Conservation (phyloP, 2,329 filamentous ascomycete species). For the Pyrenochaeta sp. region DNA sequence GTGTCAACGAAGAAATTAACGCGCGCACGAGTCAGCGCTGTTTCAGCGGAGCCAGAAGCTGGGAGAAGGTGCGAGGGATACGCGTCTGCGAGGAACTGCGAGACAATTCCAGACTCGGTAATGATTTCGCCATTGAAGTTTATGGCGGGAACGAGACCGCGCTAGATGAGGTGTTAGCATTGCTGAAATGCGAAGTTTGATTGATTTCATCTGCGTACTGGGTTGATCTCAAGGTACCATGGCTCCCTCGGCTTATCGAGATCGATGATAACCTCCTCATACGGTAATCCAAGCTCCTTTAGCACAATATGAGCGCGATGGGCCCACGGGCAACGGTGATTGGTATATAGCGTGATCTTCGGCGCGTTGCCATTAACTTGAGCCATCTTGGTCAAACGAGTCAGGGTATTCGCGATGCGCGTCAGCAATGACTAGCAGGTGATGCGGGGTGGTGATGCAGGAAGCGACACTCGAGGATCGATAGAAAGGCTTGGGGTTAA, state of each 20-base stretch:
- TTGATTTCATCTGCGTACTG: constrained; percentile 52
- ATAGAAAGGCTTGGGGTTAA: not conserved
- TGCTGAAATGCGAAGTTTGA: not conserved
- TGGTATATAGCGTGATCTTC: constrained; percentile 75
- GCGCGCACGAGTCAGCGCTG: constrained; percentile 69
- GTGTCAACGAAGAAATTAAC: constrained; percentile 78
- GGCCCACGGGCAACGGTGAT: constrained; percentile 74
- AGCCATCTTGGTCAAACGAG: constrained; percentile 27
- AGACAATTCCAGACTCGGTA: constrained; percentile 76
- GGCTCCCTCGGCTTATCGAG: constrained; percentile 71
- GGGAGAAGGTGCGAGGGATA: constrained; percentile 74
- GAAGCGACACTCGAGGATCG: not conserved
- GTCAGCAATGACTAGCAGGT: not conserved
- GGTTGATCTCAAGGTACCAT: constrained; percentile 81
- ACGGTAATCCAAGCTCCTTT: constrained; percentile 70
- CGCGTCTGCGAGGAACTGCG: constrained; percentile 74
- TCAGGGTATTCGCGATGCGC: not conserved
- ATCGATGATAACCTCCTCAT: constrained; percentile 77
- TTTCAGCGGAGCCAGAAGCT: constrained; percentile 59
- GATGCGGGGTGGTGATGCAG: constrained; percentile 1
- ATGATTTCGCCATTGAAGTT: constrained; percentile 71
- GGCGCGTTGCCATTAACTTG: constrained; percentile 38
- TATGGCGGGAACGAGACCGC: constrained; percentile 77
- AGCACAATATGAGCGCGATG: constrained; percentile 79
- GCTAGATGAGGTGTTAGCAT: constrained; percentile 44